Base-by-base conservation (phyloP, 2,329 filamentous ascomycete species). In the Grosmannia clavigera region DNA sequence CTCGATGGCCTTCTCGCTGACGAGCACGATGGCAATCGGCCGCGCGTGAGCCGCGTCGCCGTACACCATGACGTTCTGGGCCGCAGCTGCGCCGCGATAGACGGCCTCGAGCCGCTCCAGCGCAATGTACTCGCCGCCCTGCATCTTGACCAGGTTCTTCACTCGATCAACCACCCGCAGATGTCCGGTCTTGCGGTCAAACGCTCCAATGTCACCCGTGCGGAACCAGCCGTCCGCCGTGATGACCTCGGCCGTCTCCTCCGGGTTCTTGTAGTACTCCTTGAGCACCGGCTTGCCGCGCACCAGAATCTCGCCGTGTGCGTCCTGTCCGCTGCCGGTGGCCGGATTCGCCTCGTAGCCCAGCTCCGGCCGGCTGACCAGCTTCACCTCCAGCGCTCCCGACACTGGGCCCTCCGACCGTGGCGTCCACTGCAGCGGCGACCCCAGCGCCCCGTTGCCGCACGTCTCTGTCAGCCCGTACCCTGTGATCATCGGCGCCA, bases 131-230 rank as follows among this genome's bases (percentile, higher is more conserved):
- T 97, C 92, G 66, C 92, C 92, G 62, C 92, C 91, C 65, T 90
- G 82, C 64, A 94, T 92, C 84, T 97, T 97, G 73, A 97, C 89
- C 60, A 97, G 78, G 75, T 97, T 97, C 85, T 97, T 97, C 83
- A 96, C 92, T 67, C 92, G 90, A 73, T 97, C 92, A 69, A 97
- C 92, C 71, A 97, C 86, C 67, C 80, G 83, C 65, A 97, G 75
- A 71, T 95, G 88, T 52, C 92, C 92, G 63, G 86, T 80, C 35
- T 19, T 25, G 53, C 76, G 70, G 72, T 92, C 86, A 68, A 92
- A 94, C 71, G 96, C 89, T 68, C 92, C 92, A 71, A 97, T 94
- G 69, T 97, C 92, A 63, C 92, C 92, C 19, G 91, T 95, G 81
- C 88, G 92, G 82, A 97, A 97, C 94, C 94, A 97, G 57, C 90